Conservation (phyloP, 345 rosid genomes). For the Rhizophora apiculata region DNA sequence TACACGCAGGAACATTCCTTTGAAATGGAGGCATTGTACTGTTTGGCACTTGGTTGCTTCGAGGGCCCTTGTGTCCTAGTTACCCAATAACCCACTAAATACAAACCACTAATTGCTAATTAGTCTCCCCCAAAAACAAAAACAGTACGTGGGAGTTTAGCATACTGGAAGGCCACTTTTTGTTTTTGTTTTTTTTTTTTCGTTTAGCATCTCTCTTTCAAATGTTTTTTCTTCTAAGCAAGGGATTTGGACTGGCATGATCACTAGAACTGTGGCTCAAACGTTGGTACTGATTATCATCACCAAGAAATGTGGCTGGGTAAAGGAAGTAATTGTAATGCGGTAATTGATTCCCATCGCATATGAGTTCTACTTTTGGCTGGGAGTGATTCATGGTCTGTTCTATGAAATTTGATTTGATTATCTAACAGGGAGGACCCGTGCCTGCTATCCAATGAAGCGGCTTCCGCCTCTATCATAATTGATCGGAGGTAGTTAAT, state of each 20-base stretch:
- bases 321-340: slow-evolving; percentile 29
- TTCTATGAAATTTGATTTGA: background rate
- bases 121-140: too few relatives aligned
- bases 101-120: too few relatives aligned
- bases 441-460: background rate
- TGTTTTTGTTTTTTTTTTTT: too few relatives aligned
- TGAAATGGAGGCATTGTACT: too few relatives aligned
- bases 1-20: too few relatives aligned
- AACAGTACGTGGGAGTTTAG: too few relatives aligned
- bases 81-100: too few relatives aligned
- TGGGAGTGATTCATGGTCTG: background rate
- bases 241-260: slow-evolving; percentile 56
- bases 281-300: slow-evolving; percentile 38
- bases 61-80: too few relatives aligned
- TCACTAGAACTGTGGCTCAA: slow-evolving; percentile 45
- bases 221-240: slow-evolving; percentile 7
- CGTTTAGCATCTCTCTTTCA: background rate
- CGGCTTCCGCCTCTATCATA: background rate
- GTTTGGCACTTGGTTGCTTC: too few relatives aligned
- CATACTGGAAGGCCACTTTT: too few relatives aligned
- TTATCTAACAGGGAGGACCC: slow-evolving; percentile 11
- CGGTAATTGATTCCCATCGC: background rate
- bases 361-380: background rate
- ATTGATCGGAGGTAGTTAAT: too few relatives aligned
- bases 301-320: slow-evolving; percentile 40